Percentiles rank a stretch among this genome's conserved stretches.
phyloP scores from a whole-genome alignment of 345 rosid species.

The Laguncularia racemosa region DNA sequence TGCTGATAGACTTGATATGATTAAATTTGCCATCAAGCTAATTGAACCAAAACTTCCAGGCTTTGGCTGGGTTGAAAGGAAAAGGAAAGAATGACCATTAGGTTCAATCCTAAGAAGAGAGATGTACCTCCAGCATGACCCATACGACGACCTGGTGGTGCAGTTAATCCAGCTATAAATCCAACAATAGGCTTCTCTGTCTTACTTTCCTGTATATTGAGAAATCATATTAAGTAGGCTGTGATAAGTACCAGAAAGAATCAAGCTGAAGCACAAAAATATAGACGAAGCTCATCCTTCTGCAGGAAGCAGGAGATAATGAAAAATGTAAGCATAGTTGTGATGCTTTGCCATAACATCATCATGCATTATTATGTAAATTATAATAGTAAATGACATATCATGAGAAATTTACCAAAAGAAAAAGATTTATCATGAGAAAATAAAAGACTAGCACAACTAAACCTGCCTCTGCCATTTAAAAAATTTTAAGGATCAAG shows the following conservation, averaged over 20 bases:
- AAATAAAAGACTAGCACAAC: no score
- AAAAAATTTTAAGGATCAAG: no score
- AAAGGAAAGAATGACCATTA: no score
- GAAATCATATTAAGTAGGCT: not conserved
- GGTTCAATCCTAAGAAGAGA: not conserved
- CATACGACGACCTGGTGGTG: conserved; percentile 98
- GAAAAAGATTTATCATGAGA: no score
- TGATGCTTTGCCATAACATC: no score
- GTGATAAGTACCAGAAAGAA: not conserved
- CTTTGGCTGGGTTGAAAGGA: not conserved
- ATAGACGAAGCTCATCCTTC: not conserved
- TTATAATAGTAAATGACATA: no score
- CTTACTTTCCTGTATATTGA: conserved; percentile 74
- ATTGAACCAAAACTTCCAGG: not conserved
- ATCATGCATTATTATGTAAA: no score
- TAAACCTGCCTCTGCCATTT: no score
- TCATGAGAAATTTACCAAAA: no score
- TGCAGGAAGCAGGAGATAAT: no score
- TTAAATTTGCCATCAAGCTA: not conserved
- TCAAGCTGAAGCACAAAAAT: not conserved
- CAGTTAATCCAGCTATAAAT: conserved; percentile 96
- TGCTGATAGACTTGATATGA: no score
- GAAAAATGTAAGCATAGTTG: not conserved
- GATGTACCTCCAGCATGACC: conserved; percentile 95
- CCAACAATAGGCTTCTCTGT: conserved; percentile 92